phyloP scores from a whole-genome alignment of 2,329 filamentous ascomycete species.

The Penicillium olsonii region DNA sequence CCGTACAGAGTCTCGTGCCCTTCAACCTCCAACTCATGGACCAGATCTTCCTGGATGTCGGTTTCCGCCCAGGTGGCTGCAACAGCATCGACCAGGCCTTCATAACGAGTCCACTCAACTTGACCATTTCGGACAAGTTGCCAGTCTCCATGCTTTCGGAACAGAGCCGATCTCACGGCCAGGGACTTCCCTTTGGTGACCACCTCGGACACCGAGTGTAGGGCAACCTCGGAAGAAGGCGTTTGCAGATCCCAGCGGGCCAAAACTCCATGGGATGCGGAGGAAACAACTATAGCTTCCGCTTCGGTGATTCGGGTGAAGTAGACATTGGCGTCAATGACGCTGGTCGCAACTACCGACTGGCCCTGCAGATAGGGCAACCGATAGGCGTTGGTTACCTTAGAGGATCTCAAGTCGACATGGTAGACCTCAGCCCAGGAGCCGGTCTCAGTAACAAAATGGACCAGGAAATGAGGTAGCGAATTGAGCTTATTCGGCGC shows the following conservation, averaged over 20 bases:
- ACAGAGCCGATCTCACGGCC: constrained; percentile 74
- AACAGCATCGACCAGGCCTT: constrained; percentile 77
- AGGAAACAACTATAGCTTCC: constrained; percentile 74
- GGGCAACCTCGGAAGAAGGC: constrained; percentile 47
- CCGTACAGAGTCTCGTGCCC: constrained; percentile 75
- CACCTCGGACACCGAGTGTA: constrained; percentile 79
- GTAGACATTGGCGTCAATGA: constrained; percentile 77
- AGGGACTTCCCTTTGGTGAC: constrained; percentile 71
- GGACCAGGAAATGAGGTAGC: constrained; percentile 79
- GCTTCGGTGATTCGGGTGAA: constrained; percentile 79
- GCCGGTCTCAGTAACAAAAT: constrained; percentile 68
- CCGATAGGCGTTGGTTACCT: constrained; percentile 75
- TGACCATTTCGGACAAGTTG: constrained; percentile 80
- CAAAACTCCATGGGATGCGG: constrained; percentile 72
- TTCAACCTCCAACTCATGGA: constrained; percentile 80
- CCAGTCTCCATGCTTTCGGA: constrained; percentile 72
- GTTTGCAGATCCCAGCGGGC: constrained; percentile 69
- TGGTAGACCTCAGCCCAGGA: constrained; percentile 88
- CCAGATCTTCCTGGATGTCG: constrained; percentile 71
- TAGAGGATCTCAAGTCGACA: constrained; percentile 69
- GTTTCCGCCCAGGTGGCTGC: constrained; percentile 80
- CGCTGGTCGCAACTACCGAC: constrained; percentile 78
- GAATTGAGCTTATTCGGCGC: constrained; percentile 72
- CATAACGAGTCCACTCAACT: constrained; percentile 75
- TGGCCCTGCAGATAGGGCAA: constrained; percentile 69